Base-by-base conservation (phyloP, 352 stramenopile genomes). In the Thraustochytrium sp. region DNA sequence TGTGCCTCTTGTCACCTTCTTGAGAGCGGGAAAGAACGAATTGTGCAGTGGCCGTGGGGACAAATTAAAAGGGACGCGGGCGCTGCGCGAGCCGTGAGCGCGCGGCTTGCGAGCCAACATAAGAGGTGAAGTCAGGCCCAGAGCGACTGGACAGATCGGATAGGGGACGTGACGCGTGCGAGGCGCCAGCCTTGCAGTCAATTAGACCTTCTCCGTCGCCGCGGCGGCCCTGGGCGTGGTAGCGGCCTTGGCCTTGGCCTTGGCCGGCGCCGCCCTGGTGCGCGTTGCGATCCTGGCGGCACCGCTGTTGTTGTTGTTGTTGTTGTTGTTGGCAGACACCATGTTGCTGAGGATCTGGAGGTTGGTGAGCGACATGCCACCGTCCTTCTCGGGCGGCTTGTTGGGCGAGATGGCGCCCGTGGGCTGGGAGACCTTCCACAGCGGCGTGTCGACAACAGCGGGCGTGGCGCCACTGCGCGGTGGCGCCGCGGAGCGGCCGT, bases 301-400 rank as follows among this genome's bases (percentile, higher is more conserved):
- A 16, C 5, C 5, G 5, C 16, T 49, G 42, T 49, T 49, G n/a
- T n/a, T n/a, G n/a, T n/a, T n/a, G n/a, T 38, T 46, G 26, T 9
- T 16, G 9, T 38, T 46, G 3, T 11, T 34, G 8, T 11, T 34
- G 21, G 59, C 42, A 9, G 59, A 72, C 16, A 72, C 59, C 59
- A 72, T 72, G 42, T 72, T 21, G 26, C 59, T 72, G 18, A 72
- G 59, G 36, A 72, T 72, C 26, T 72, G 59, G 4, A 72, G 36
- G 26, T 31, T 72, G 13, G 59, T 42, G 26, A 72, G 21, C 5
- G 54, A 63, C 3, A 31, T 4, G 18, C 16, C 48, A 55, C 16
- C 36, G 36, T 72, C 59, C 59, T 72, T 72, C 59, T 72, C 59
- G 9, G 59, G 59, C 11, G 59, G 59, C 40, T 72, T 72, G 40